Percentiles rank a stretch among this genome's conserved stretches.
Evolutionary conservation across 225 moss, liverwort and hornwort species (phyloP).

Genomic region (Climacium dendroides): DNA sequence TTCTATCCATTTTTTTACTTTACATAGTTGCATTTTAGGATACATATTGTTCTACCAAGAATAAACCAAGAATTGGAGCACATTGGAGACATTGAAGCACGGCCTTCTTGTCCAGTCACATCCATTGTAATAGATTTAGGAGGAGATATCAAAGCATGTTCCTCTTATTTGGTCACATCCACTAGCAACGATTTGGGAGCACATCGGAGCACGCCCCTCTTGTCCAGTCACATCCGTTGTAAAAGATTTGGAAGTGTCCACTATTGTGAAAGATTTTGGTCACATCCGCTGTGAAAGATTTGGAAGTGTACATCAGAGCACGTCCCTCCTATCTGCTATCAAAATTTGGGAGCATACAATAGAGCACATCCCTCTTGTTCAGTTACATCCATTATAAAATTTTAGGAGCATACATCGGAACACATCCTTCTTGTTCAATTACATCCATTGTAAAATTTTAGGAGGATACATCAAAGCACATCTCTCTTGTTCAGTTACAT

Average conservation of each 20-base stretch:
- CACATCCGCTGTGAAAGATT: not conserved
- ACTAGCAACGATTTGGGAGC: not conserved
- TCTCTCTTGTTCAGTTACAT: too few species aligned
- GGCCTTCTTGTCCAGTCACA: too few species aligned
- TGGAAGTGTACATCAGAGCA: too few species aligned
- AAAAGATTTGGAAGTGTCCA: too few species aligned
- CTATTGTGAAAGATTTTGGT: not conserved
- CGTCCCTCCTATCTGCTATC: not conserved
- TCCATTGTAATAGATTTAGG: too few species aligned
- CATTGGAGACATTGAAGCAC: too few species aligned
- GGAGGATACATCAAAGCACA: too few species aligned
- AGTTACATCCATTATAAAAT: not conserved
- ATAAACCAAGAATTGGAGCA: fast-evolving
- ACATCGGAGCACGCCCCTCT: too few species aligned
- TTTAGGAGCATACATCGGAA: not conserved
- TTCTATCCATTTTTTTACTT: not conserved
- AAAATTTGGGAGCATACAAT: not conserved
- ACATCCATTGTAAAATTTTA: not conserved
- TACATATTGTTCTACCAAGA: not conserved
- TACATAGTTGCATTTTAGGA: not conserved
- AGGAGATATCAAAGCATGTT: too few species aligned
- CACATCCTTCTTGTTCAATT: fast-evolving
- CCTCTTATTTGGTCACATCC: too few species aligned
- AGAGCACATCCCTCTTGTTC: not conserved
- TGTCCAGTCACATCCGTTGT: too few species aligned